phyloP scores from a whole-genome alignment of 139 green algal genomes.

The Coelastrella sp. region DNA sequence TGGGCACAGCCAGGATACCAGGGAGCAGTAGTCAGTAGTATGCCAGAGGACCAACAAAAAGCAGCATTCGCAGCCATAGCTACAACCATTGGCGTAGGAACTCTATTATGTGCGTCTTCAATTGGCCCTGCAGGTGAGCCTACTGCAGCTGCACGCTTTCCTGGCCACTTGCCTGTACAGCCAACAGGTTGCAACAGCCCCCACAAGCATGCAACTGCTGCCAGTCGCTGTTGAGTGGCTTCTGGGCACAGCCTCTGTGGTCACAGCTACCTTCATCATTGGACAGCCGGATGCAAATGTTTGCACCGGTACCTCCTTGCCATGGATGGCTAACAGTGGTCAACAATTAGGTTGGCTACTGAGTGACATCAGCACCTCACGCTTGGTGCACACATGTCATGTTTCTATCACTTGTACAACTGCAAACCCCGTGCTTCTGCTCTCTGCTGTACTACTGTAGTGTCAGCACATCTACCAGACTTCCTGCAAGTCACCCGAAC shows the following conservation, averaged over 20 bases:
- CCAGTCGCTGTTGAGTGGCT: not conserved
- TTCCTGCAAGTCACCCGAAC: constrained; percentile 32
- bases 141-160: too few species aligned
- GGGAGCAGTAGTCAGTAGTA: constrained; percentile 16
- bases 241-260: too few species aligned
- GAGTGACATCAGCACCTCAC: not conserved
- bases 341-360: too few species aligned
- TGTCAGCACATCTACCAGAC: constrained; percentile 11
- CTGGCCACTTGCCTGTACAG: not conserved
- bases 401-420: too few species aligned
- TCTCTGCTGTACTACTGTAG: not conserved
- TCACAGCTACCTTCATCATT: too few species aligned
- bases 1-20: constrained; percentile 37
- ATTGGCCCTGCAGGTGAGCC: constrained; percentile 15
- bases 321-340: too few species aligned
- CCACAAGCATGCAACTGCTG: not conserved
- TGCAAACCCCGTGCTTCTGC: too few species aligned
- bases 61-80: constrained; percentile 13
- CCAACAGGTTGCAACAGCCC: not conserved
- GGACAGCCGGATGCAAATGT: too few species aligned
- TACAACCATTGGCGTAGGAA: not conserved
- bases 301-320: too few species aligned
- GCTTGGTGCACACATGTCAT: not conserved
- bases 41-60: constrained; percentile 16
- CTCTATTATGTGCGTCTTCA: not conserved